Evolutionary conservation across 495 filamentous ascomycete species (phyloP).

Genomic region (Hypoxylon fragiforme): DNA sequence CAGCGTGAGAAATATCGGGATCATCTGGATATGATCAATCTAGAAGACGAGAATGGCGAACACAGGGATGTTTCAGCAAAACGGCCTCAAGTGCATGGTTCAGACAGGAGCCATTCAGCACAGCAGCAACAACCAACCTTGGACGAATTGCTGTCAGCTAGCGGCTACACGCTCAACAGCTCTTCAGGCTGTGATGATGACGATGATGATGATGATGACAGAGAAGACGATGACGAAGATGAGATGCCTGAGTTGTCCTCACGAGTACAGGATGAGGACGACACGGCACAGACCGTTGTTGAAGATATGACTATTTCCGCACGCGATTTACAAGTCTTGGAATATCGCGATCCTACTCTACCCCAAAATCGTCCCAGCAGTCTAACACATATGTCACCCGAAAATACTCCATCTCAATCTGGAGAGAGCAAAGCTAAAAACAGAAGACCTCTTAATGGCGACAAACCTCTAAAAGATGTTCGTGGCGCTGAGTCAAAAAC

Average conservation of each 20-base stretch:
- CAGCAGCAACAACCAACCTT: slow-evolving; percentile 45
- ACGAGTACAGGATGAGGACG: background rate
- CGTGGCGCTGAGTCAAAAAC: slow-evolving; percentile 4
- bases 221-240: slow-evolving; percentile 15
- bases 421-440: background rate
- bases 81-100: slow-evolving; percentile 3
- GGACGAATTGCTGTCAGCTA: slow-evolving; percentile 51
- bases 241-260: slow-evolving; percentile 5
- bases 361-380: slow-evolving; percentile 68
- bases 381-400: slow-evolving; percentile 4
- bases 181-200: slow-evolving; percentile 26
- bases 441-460: background rate
- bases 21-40: slow-evolving; percentile 51
- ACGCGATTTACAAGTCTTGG: slow-evolving; percentile 3
- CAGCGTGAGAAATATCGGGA: slow-evolving; percentile 61
- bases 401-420: slow-evolving; percentile 16
- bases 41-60: slow-evolving; percentile 41
- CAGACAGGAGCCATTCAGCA: slow-evolving; percentile 23
- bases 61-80: slow-evolving; percentile 18
- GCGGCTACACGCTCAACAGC: slow-evolving; percentile 52
- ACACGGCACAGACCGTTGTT: background rate
- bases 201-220: background rate
- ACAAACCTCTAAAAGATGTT: background rate
- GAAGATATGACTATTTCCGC: background rate
- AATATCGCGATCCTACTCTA: slow-evolving; percentile 65